Conservation (phyloP, 2,329 filamentous ascomycete genomes). For the Geosmithia putterillii region DNA sequence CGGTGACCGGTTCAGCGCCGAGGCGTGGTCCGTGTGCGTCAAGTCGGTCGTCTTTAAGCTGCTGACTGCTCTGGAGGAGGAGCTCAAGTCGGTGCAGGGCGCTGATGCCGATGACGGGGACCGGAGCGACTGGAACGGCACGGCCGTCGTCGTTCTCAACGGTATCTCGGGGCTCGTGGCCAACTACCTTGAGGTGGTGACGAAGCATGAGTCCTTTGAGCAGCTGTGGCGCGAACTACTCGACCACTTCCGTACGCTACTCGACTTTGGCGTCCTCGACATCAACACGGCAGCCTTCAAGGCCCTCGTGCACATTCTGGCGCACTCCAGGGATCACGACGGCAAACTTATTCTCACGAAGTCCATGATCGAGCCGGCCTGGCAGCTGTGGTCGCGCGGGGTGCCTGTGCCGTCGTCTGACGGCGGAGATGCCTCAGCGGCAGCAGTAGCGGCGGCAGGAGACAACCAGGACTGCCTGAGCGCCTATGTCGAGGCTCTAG, state of each 20-base stretch:
- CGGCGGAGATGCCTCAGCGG: conserved; percentile 19
- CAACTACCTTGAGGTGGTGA: conserved; percentile 63
- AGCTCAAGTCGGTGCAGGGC: conserved; percentile 28
- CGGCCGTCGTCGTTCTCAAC: conserved; percentile 60
- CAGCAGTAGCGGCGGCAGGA: background rate
- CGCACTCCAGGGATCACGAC: conserved; percentile 26
- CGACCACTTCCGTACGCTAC: conserved; percentile 50
- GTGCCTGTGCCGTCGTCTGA: conserved; percentile 46
- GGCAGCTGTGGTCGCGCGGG: conserved; percentile 57
- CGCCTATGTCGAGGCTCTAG: conserved; percentile 68
- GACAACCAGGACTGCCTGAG: conserved; percentile 75
- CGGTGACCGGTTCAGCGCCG: conserved; percentile 63
- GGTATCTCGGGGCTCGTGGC: conserved; percentile 63
- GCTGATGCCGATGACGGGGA: conserved; percentile 26
- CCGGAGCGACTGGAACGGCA: conserved; percentile 56
- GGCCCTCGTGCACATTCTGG: conserved; percentile 52
- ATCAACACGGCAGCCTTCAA: conserved; percentile 62
- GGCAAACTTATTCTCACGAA: conserved; percentile 31
- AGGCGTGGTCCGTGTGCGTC: conserved; percentile 76
- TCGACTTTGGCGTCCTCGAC: conserved; percentile 52
- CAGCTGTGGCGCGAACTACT: conserved; percentile 67
- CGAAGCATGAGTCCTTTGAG: conserved; percentile 53
- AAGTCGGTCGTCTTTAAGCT: conserved; percentile 71
- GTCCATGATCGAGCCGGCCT: conserved; percentile 46
- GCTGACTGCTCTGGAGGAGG: conserved; percentile 53